These are phyloP conservation scores for Sequoiadendron giganteum DNA, from an alignment of 75 land plant species.

Conservation along the genomic window DNA sequence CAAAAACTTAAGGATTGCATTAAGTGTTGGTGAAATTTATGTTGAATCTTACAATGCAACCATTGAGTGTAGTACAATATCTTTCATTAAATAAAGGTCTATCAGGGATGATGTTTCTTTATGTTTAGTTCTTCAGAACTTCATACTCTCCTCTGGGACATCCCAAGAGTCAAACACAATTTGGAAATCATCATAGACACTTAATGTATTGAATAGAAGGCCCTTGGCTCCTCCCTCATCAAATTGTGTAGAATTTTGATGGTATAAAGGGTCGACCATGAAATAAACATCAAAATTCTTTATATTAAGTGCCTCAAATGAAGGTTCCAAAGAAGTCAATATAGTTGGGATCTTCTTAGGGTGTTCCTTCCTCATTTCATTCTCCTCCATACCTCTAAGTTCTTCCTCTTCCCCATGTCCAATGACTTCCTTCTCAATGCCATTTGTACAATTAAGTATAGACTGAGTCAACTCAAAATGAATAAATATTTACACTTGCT, in stretches of 20 bases:
- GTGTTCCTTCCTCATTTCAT: conserved; percentile 35
- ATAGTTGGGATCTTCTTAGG: conserved; percentile 59
- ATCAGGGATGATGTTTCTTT: conserved; percentile 34
- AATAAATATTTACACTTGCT: conserved; percentile 95
- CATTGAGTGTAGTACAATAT: conserved; percentile 63
- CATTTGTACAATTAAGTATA: conserved; percentile 77
- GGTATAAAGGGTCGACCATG: conserved; percentile 93
- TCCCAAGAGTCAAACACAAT: conserved; percentile 92
- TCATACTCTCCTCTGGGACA: conserved; percentile 60
- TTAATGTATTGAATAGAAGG: conserved; percentile 80
- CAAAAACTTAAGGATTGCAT: conserved; percentile 49
- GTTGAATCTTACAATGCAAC: conserved; percentile 25
- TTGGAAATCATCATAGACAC: conserved; percentile 79
- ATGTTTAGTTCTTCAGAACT: conserved; percentile 11
- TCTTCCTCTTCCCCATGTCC: background rate
- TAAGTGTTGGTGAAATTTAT: conserved; percentile 80
- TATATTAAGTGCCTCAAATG: conserved; percentile 86
- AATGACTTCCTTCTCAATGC: conserved; percentile 21
- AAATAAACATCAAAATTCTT: conserved; percentile 97
- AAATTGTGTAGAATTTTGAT: conserved; percentile 96
- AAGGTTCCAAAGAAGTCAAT: conserved; percentile 76
- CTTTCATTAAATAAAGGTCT: conserved; percentile 75
- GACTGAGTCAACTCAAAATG: conserved; percentile 85
- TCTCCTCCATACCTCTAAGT: conserved; percentile 1
- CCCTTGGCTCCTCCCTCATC: conserved; percentile 99